phyloP scores from a whole-genome alignment of 176 grass and related monocot species.

The Sorghum bicolor region DNA sequence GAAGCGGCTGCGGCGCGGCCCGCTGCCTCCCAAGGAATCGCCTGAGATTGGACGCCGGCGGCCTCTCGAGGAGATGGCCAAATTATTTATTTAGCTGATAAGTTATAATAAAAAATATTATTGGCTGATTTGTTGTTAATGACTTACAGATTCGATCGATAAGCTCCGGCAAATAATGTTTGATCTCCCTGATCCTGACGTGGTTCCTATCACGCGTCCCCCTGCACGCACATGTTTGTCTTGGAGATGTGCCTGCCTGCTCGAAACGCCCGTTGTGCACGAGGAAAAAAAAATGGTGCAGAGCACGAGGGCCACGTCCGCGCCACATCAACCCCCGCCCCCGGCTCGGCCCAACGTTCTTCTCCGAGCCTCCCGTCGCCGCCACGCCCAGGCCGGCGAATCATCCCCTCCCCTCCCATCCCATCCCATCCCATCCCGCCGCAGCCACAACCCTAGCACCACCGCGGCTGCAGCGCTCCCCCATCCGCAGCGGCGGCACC shows the following conservation, averaged over 20 bases:
- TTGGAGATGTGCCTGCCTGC: background rate
- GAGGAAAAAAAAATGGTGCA: too few species aligned
- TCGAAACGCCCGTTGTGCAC: background rate
- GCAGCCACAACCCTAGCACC: background rate
- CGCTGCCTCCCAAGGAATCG: background rate
- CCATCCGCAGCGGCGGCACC: background rate
- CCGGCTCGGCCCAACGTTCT: too few species aligned
- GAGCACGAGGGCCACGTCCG: background rate
- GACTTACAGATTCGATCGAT: too few species aligned
- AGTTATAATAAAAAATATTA: too few species aligned
- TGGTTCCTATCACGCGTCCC: too few species aligned
- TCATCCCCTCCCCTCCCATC: background rate
- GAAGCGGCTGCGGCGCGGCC: background rate
- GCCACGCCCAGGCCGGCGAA: background rate
- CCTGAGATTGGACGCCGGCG: background rate
- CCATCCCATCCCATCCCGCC: background rate
- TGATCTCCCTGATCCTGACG: too few species aligned
- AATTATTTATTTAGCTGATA: too few species aligned
- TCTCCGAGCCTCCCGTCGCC: too few species aligned
- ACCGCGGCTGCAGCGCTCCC: background rate
- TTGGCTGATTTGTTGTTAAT: too few species aligned
- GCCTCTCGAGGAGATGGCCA: too few species aligned
- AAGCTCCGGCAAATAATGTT: too few species aligned
- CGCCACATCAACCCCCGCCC: too few species aligned
- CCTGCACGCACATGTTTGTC: background rate